Percentiles rank a stretch among this genome's conserved stretches.
phyloP scores from a whole-genome alignment of 2,329 filamentous ascomycete genomes.

The Grosmannia clavigera region DNA sequence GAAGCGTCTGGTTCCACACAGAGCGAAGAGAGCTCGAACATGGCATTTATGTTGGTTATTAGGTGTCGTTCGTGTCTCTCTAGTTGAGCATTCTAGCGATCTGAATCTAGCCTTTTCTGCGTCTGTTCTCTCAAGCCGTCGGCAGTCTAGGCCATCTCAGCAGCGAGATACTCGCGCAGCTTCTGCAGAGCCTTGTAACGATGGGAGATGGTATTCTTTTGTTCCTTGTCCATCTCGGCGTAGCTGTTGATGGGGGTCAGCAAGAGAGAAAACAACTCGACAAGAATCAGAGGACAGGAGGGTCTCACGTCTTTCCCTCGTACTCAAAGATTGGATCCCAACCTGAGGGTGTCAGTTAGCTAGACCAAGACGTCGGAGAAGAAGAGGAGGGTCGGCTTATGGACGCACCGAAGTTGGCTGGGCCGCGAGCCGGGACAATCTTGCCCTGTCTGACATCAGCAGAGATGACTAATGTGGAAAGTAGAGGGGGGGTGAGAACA shows the following conservation, averaged over 20 bases:
- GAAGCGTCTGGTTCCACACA: neutral
- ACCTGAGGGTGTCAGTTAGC: constrained; percentile 36
- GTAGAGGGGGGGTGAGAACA: neutral
- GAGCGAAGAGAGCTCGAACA: neutral
- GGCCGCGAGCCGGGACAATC: constrained; percentile 75
- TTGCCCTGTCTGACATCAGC: constrained; percentile 38
- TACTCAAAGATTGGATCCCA: constrained; percentile 98
- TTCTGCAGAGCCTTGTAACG: constrained; percentile 78
- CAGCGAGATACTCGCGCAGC: constrained; percentile 67
- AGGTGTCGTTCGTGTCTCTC: neutral
- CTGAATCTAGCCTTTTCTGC: neutral
- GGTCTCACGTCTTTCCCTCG: constrained; percentile 61
- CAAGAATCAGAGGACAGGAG: neutral
- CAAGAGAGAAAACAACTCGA: neutral
- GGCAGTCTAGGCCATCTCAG: constrained; percentile 14
- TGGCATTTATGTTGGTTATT: neutral
- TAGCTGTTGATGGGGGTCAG: constrained; percentile 36
- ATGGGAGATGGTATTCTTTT: constrained; percentile 91
- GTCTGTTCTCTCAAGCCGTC: neutral
- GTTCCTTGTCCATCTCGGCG: constrained; percentile 82
- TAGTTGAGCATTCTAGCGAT: neutral
- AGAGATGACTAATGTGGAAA: neutral
- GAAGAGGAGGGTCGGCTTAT: neutral
- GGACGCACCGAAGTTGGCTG: constrained; percentile 64
- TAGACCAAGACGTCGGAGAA: neutral